Conservation (phyloP, 2,329 filamentous ascomycete genomes). For the Mariannaea elegans region DNA sequence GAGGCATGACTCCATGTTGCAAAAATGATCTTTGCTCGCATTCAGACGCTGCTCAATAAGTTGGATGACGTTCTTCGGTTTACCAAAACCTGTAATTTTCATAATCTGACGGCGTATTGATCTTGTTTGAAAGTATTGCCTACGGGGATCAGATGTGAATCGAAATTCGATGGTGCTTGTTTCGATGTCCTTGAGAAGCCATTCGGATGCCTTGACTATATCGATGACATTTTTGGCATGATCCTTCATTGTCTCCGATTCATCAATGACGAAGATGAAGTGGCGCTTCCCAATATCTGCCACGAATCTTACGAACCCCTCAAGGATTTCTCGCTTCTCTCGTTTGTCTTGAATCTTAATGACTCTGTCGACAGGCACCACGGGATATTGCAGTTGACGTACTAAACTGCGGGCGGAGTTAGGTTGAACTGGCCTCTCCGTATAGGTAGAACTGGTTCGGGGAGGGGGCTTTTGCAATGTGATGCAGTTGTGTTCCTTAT, state of each 20-base stretch:
- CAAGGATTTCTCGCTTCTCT: background rate
- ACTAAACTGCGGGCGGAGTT: no score
- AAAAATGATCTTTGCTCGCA: background rate
- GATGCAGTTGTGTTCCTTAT: no score
- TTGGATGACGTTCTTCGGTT: background rate
- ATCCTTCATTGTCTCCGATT: slow-evolving; percentile 17
- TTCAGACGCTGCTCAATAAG: background rate
- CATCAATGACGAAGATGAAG: slow-evolving; percentile 26
- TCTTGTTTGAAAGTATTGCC: background rate
- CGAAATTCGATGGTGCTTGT: slow-evolving; percentile 9
- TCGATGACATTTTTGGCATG: background rate
- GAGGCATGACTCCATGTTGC: slow-evolving; percentile 22
- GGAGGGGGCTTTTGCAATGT: no score
- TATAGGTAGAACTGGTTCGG: no score
- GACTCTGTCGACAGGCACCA: slow-evolving; percentile 2
- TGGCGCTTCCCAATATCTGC: background rate
- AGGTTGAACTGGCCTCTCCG: no score
- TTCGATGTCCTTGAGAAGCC: slow-evolving; percentile 19
- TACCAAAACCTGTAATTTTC: background rate
- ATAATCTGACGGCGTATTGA: background rate
- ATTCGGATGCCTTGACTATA: background rate
- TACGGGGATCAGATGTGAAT: slow-evolving; percentile 13
- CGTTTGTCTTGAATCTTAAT: background rate
- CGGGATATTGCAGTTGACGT: background rate
- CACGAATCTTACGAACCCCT: slow-evolving; percentile 7